Evolutionary conservation across 2,329 filamentous ascomycete genomes (phyloP), one percentile per base, ranked within the genome.

Genomic region (Stemphylium vesicarium): DNA sequence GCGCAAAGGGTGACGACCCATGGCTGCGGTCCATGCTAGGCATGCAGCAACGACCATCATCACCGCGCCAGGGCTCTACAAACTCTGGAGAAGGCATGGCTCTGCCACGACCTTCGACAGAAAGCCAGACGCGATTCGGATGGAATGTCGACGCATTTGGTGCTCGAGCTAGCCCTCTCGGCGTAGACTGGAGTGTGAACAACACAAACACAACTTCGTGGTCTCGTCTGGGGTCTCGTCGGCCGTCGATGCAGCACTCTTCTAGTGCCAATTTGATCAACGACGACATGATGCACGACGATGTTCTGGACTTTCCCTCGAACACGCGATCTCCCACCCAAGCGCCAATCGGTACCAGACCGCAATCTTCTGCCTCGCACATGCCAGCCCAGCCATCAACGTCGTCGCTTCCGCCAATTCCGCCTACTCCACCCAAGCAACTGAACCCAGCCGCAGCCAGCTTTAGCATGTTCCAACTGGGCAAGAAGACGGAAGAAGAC

Each of bases 381-480:
- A 67, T 72, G 58, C 66, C 67, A 2, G 54, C 16, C 0, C 57
- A 55, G 11, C 40, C 18, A 2, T 50, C 50, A 10, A 41, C 45
- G 70, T 46, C 54, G 13, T 53, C 55, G 4, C 36, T 63, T 33
- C 57, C 77, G 18, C 56, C 49, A 4, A 47, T 67, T 63, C 78
- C 47, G 69, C 80, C 36, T 79, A 87, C 76, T 66, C 86, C 41
- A 82, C 73, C 73, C 0, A 75, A 71, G 10, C 65, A 84, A 64
- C 82, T 98, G 24, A 98, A 99, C 67, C 95, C 95, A 7, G 85
- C 91, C 6, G 95, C 94, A 0, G 93, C 93, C 8, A 91, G 89
- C 0, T 98, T 98, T 72, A 94, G 89, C 60, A 63, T 66, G 52
- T 64, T 66, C 24, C 48, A 53, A 13, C 40, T 68, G 1, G 64